These are phyloP conservation scores for Gelatoporia subvermispora DNA, from an alignment of 768 basidiomycete species.

Conservation along the genomic window DNA sequence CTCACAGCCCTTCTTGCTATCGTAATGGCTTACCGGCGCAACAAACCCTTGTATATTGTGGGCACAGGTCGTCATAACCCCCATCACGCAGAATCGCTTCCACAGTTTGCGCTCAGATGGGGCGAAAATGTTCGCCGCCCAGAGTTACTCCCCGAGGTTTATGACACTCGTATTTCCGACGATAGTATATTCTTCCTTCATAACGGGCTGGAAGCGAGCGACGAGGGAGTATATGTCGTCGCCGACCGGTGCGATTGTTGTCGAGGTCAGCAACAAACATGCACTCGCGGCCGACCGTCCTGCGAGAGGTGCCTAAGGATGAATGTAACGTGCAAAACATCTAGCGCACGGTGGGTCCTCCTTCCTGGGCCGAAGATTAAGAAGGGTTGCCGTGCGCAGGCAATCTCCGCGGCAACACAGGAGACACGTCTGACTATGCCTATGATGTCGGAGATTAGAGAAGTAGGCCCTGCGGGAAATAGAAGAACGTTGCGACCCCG, in stretches of 20 bases:
- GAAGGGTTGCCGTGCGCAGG: background rate
- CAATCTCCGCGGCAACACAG: background rate
- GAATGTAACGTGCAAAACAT: background rate
- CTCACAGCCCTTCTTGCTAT: too few relatives aligned
- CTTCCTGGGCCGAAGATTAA: background rate
- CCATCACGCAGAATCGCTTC: background rate
- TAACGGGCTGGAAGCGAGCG: background rate
- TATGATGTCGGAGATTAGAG: too few relatives aligned
- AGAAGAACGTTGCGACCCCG: too few relatives aligned
- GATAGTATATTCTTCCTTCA: background rate
- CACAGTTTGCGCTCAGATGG: background rate
- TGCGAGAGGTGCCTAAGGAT: background rate
- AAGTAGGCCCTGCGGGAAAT: too few relatives aligned
- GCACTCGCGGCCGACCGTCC: background rate
- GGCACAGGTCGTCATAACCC: background rate
- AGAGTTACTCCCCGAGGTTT: background rate
- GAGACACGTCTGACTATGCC: background rate
- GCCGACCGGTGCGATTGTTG: background rate
- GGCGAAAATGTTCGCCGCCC: background rate
- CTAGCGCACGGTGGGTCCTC: background rate
- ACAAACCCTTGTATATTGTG: too few relatives aligned
- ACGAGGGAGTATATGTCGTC: constrained; percentile 1
- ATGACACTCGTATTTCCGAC: constrained; percentile 1
- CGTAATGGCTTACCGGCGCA: too few relatives aligned
- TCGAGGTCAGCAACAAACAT: background rate